Base-by-base conservation (phyloP, 345 rosid species). In the Zanthoxylum bungeanum region DNA sequence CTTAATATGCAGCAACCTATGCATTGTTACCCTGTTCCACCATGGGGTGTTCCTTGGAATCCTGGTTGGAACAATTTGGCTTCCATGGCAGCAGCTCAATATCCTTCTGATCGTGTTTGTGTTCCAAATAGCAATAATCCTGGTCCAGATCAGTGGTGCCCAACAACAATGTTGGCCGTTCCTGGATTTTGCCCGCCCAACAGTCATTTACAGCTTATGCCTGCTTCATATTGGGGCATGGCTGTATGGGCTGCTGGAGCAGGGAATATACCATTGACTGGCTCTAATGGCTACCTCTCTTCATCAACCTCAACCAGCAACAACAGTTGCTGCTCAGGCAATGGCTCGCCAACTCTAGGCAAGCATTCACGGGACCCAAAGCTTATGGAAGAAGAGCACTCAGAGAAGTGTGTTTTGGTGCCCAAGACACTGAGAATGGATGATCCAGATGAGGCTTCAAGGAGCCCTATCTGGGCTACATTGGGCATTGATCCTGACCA, bases 361-460 rank as follows among this genome's bases (percentile, higher is more conserved):
- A 89, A 89, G 86, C 95, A 87, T 82, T 85, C 83, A 16, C 82
- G 92, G 81, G 89, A 89, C 61, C 47, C 73, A 5, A 80, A 71
- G 68, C 37, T 61, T 65, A 68, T 66, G n/a, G 86, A 75, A 47
- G 82, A 79, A 64, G 84, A 71, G 52, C 82, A 75, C 28, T 73
- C 79, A 52, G 87, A 84, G 55, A 85, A 72, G 49, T 72, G 74
- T 50, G 21, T 84, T 34, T 73, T 86, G 76, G 84, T 82, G 53
- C 84, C 95, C 0, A 89, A 83, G 73, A 83, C 84, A 9, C 64
- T 79, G 76, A 84, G 89, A 79, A 76, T 89, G 0, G 79, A 82
- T 69, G 81, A 79, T 52, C 76, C 80, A 0, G 77, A 51, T 12
- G 89, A 84, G 72, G 80, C 85, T 46, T 76, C 85, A 44, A 89